Percentiles rank a stretch among this genome's conserved stretches.
Conservation (phyloP, 306 rosid species). For the Vigna trinervia region DNA sequence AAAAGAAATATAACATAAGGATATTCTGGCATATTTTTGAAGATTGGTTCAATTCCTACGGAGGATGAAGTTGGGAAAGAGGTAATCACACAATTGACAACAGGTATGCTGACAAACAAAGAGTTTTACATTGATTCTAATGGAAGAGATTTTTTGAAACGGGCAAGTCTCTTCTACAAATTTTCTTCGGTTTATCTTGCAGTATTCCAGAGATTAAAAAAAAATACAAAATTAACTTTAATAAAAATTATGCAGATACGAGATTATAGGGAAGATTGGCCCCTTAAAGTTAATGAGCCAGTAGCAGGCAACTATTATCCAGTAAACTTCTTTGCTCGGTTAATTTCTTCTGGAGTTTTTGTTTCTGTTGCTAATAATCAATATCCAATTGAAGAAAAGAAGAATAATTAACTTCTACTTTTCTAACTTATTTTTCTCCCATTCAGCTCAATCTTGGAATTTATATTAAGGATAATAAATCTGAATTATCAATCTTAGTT, state of each 20-base stretch:
- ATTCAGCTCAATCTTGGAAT: constrained; percentile 18
- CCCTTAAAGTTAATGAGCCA: neutral
- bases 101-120: neutral
- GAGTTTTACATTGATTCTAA: constrained; percentile 10
- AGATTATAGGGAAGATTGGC: constrained; percentile 3
- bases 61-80: neutral
- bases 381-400: neutral
- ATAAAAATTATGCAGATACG: constrained; percentile 16
- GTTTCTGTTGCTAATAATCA: neutral
- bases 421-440: neutral
- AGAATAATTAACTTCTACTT: neutral
- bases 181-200: neutral
- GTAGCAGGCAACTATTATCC: constrained; percentile 21
- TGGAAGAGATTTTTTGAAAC: constrained; percentile 9
- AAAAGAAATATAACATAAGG: neutral
- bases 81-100: constrained; percentile 8
- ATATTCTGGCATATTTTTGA: neutral
- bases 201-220: neutral
- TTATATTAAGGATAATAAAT: constrained; percentile 5
- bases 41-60: constrained; percentile 12
- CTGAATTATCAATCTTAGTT: constrained; percentile 13
- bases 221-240: neutral
- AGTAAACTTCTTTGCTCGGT: constrained; percentile 2
- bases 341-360: neutral
- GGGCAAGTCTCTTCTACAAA: neutral